Evolutionary conservation across 2,329 filamentous ascomycete genomes (phyloP), one percentile per base, ranked within the genome.

Genomic region (Aspergillus aculeatinus): DNA sequence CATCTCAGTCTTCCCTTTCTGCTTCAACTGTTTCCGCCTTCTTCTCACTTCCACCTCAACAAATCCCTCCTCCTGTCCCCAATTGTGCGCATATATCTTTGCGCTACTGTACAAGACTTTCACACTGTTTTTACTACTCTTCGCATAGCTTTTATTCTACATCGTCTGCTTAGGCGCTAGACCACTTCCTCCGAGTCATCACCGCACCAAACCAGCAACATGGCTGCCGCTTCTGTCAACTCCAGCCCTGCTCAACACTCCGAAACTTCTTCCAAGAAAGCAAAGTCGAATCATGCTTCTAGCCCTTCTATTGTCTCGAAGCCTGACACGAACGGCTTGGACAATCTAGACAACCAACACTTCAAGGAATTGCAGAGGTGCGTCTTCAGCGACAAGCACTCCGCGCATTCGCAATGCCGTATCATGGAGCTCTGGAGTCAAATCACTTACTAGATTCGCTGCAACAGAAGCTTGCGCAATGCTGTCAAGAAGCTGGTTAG

Each of bases 401-500:
- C n/a, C 23, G 39, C 31, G 47, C 48, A 21, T 25, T 39, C 51
- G 31, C 52, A 47, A 27, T 16, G 39, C 31, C 14, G 56, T 39
- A 31, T 62, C 31, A 35, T 48, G 33, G 1, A 48, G 29, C 31
- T 57, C 39, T 35, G 33, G 33, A n/a, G 12, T 33, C 58, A 27
- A 51, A 57, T 57, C 60, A 62, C 47, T 42, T 55, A 55, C 63
- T 71, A 64, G 68, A 56, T 55, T 48, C 19, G 58, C 58, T n/a
- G 23, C 61, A 25, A 49, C 62, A 96, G 92, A 83, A 92, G 87
- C 77, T 90, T 97, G 70, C 92, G 94, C 73, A 96, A 95, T 77
- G 81, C 95, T 72, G 90, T 88, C 82, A 98, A 97, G 85, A 97
- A 97, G 81, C 88, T 98, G 71, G 91, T 96, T 79, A 80, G 90